A percentile compares a stretch with the other conserved stretches of the same genome.
Evolutionary conservation across 805 yeast genomes (phyloP).

Genomic region (Candida endomychidarum): DNA sequence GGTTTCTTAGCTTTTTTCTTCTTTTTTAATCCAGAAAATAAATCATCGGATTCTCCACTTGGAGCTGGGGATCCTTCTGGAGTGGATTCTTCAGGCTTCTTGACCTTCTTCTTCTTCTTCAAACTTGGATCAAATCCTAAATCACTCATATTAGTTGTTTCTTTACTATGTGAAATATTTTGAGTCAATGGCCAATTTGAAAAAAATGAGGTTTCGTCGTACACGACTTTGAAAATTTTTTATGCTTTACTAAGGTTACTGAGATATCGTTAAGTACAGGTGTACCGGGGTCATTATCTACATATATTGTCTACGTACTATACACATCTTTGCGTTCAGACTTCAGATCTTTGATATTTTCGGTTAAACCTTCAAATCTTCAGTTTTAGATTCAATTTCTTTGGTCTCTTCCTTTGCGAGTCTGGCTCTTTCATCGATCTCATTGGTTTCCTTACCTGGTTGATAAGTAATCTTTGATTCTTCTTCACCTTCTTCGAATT

Average conservation of each 20-base stretch:
- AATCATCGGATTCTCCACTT: conserved; percentile 49
- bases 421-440: conserved; percentile 37
- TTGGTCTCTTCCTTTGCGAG: conserved; percentile 35
- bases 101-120: conserved; percentile 76
- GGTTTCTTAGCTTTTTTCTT: conserved; percentile 70
- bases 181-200: conserved; percentile 7
- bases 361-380: conserved; percentile 6
- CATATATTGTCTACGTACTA: no score
- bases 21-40: conserved; percentile 70
- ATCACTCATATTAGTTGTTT: conserved; percentile 36
- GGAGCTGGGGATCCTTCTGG: conserved; percentile 24
- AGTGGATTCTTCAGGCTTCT: conserved; percentile 43
- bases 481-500: conserved; percentile 41
- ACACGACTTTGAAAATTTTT: conserved; percentile 14
- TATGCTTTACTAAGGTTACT: not conserved
- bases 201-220: conserved; percentile 9
- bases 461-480: conserved; percentile 44
- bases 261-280: no score
- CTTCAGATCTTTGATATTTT: no score
- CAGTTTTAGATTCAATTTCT: conserved; percentile 8
- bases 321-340: no score
- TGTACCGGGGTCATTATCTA: not conserved
- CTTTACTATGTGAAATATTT: not conserved
- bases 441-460: conserved; percentile 44
- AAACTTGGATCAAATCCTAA: conserved; percentile 73